Evolutionary conservation across 441 rosid species (phyloP), one percentile per base, ranked within the genome.

Genomic region (Brassica balearica): DNA sequence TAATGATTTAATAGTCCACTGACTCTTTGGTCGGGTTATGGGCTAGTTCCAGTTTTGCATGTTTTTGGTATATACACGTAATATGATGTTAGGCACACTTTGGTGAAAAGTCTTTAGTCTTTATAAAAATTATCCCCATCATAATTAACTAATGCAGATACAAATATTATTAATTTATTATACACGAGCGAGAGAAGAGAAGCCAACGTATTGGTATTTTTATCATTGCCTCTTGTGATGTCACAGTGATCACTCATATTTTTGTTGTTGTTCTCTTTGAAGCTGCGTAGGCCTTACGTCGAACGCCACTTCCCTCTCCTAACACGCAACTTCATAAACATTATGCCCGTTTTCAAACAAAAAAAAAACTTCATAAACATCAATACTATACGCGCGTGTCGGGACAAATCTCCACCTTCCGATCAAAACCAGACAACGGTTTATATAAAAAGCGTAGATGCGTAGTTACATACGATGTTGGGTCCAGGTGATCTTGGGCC

Each of bases 21-120:
- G 75, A 55, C 82, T 75, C 82, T 80, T 70, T 75, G 82, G 79
- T 80, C 82, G 72, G 72, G 72, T 58, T 34, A 70, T 74, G 82
- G 82, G 72, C 79, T 65, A 56, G 32, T 65, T 74, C 71, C 53
- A 56, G 48, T 29, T 58, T 79, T 80, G 79, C 82, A 80, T 70
- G 76, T 75, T 80, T 80, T 65, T 75, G 5, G 79, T 65, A 70
- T 20, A 46, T 46, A 65, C 76, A 80, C 82, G 72, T 80, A 80
- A 75, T 75, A 69, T 80, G 56, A 29, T 74, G 82, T 75, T 80
- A 70, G 76, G 73, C 72, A 65, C 65, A 75, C 76, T 80, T 78
- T 70, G 34, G 68, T 70, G 76, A 80, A 74, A 79, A 58, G 73
- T 75, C 79, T 29, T n/a, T 72, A 71, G 55, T 36, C 27, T 72